These are phyloP conservation scores for Fusarium phyllophilum DNA, from an alignment of 2,329 filamentous ascomycete species.

Conservation along the genomic window DNA sequence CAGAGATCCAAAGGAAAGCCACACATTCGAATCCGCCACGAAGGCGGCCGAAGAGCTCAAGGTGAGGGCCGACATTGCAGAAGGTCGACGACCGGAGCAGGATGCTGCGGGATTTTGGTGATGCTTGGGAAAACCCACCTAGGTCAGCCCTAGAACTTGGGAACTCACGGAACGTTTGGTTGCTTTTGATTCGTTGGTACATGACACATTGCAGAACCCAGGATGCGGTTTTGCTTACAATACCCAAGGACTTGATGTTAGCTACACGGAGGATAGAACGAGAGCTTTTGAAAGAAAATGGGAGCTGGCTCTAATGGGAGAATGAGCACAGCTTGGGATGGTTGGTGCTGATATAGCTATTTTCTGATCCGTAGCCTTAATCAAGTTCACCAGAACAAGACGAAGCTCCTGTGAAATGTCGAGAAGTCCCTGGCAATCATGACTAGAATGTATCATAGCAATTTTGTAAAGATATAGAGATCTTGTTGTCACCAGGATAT, in stretches of 20 bases:
- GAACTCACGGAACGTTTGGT: background rate
- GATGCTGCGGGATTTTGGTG: background rate
- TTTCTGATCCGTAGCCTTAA: background rate
- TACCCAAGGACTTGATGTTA: background rate
- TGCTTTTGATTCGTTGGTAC: background rate
- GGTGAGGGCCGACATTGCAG: background rate
- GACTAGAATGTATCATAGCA: background rate
- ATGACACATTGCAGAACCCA: background rate
- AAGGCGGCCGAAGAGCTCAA: background rate
- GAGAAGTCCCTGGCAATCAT: background rate
- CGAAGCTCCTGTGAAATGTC: background rate
- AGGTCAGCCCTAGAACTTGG: background rate
- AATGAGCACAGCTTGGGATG: background rate
- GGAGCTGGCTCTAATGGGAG: background rate
- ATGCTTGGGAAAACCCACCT: background rate
- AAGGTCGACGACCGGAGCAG: background rate
- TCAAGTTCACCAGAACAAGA: background rate
- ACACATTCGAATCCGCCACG: slow-evolving; percentile 6
- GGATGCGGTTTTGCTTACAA: background rate
- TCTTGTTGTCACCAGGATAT: background rate
- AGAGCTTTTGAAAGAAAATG: background rate
- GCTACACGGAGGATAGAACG: background rate
- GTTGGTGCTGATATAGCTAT: background rate
- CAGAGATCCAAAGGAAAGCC: background rate
- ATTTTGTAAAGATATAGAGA: background rate